phyloP scores from a whole-genome alignment of 1,139 yeast species.

The Hanseniaspora uvarum region DNA sequence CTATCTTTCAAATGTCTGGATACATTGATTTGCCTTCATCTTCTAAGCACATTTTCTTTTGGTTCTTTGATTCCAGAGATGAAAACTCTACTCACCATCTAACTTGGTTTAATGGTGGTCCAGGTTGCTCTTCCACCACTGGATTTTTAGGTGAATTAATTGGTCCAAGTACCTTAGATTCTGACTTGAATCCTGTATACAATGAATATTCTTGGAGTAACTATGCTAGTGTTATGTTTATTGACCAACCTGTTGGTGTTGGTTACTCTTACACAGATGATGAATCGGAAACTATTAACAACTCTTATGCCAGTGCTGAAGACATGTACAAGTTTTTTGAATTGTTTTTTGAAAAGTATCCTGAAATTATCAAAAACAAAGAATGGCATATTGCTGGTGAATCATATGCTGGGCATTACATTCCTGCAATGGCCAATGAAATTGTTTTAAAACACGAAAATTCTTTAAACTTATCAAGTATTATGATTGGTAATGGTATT shows the following conservation, averaged over 20 bases:
- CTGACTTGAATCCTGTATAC: slow-evolving; percentile 55
- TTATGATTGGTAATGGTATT: slow-evolving; percentile 89
- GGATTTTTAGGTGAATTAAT: slow-evolving; percentile 78
- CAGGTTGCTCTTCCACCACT: slow-evolving; percentile 82
- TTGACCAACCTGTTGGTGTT: slow-evolving; percentile 91
- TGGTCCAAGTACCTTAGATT: slow-evolving; percentile 70
- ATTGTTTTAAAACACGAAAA: slow-evolving; percentile 71
- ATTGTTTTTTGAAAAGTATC: slow-evolving; percentile 83
- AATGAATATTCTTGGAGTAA: slow-evolving; percentile 82
- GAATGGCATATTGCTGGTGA: slow-evolving; percentile 96
- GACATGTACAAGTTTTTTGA: slow-evolving; percentile 88
- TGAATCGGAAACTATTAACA: slow-evolving; percentile 55
- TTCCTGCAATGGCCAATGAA: slow-evolving; percentile 85
- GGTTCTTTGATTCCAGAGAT: slow-evolving; percentile 85
- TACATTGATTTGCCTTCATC: slow-evolving; percentile 70
- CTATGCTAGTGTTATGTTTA: slow-evolving; percentile 80
- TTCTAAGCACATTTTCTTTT: slow-evolving; percentile 72
- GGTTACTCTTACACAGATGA: slow-evolving; percentile 72
- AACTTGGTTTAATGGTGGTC: slow-evolving; percentile 86
- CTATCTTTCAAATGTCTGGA: slow-evolving; percentile 72
- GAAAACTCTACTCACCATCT: slow-evolving; percentile 76
- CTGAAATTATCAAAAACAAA: slow-evolving; percentile 53
- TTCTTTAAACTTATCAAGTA: slow-evolving; percentile 72
- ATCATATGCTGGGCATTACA: slow-evolving; percentile 97
- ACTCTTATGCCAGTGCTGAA: slow-evolving; percentile 80